These are phyloP conservation scores for Scytalidium sp. DNA, from an alignment of 2,329 filamentous ascomycete genomes.

Conservation along the genomic window DNA sequence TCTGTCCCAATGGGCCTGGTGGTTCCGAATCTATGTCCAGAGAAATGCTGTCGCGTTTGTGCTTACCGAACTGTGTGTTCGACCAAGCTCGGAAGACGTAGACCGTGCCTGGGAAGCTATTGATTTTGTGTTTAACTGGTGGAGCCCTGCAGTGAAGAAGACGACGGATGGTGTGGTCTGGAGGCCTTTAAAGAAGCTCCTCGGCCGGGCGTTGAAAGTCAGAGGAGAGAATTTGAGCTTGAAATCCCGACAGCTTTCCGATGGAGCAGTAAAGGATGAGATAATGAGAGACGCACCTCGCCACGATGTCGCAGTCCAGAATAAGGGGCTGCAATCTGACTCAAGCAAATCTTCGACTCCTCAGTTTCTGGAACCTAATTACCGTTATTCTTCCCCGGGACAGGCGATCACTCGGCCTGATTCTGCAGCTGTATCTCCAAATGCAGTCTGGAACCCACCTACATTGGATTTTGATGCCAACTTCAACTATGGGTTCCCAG, in stretches of 20 bases:
- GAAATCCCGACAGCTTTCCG: neutral
- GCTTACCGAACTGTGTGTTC: constrained; percentile 5
- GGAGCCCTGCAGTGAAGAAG: constrained; percentile 45
- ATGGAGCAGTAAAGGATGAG: no score
- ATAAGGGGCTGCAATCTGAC: neutral
- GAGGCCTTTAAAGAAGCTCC: constrained; percentile 51
- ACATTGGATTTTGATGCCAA: neutral
- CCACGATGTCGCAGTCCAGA: no score
- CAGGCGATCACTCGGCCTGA: neutral
- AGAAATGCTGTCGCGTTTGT: constrained; percentile 6
- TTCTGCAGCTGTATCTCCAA: neutral
- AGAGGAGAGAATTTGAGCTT: neutral
- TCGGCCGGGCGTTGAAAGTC: constrained; percentile 39
- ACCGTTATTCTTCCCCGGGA: neutral
- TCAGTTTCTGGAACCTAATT: neutral
- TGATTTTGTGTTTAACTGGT: constrained; percentile 17
- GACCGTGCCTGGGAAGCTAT: neutral
- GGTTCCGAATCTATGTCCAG: neutral
- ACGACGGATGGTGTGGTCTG: constrained; percentile 47
- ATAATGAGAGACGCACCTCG: no score
- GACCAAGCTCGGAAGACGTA: neutral
- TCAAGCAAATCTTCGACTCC: neutral
- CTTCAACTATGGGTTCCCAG: no score
- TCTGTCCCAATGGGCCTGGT: neutral
- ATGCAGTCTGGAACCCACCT: neutral